These are phyloP conservation scores for Asterophora parasitica DNA, from an alignment of 768 basidiomycete genomes.

Conservation along the genomic window DNA sequence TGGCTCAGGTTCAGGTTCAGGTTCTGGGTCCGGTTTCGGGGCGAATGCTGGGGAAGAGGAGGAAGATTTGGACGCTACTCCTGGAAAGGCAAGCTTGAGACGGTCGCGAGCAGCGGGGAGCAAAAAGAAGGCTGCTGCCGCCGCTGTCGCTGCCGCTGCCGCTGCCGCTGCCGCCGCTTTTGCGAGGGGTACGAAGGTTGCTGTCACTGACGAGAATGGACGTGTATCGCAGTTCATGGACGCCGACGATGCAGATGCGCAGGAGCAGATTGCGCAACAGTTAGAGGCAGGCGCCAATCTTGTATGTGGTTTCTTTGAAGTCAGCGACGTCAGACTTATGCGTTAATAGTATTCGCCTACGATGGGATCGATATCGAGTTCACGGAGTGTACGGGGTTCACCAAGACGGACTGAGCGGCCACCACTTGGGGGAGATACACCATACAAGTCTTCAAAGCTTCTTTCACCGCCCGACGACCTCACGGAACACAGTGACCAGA, in stretches of 20 bases:
- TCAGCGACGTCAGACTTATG: slow-evolving; percentile 1
- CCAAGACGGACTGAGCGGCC: slow-evolving; percentile 55
- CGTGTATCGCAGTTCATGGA: slow-evolving; percentile 85
- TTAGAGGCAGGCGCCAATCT: slow-evolving; percentile 69
- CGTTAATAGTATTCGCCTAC: slow-evolving; percentile 53
- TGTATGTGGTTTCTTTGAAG: slow-evolving; percentile 35
- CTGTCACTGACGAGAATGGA: slow-evolving; percentile 41
- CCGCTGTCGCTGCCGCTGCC: background rate
- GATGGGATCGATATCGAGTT: slow-evolving; percentile 54
- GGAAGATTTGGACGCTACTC: slow-evolving; percentile 53
- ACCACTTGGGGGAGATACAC: slow-evolving; percentile 34
- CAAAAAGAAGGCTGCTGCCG: slow-evolving; percentile 22
- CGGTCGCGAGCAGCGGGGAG: slow-evolving; percentile 26
- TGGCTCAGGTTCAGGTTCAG: no score
- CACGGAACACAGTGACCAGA: slow-evolving; percentile 37
- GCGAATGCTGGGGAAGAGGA: slow-evolving; percentile 36
- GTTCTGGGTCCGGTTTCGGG: background rate
- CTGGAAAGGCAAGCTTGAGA: slow-evolving; percentile 46
- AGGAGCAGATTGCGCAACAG: slow-evolving; percentile 85
- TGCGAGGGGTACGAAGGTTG: slow-evolving; percentile 20
- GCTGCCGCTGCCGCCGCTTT: background rate
- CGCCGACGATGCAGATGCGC: slow-evolving; percentile 77
- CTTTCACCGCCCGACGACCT: slow-evolving; percentile 41
- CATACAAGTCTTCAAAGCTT: slow-evolving; percentile 37
- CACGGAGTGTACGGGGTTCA: slow-evolving; percentile 65